Evolutionary conservation across 2,329 filamentous ascomycete genomes (phyloP).

Genomic region (Plenodomus biglobosus): DNA sequence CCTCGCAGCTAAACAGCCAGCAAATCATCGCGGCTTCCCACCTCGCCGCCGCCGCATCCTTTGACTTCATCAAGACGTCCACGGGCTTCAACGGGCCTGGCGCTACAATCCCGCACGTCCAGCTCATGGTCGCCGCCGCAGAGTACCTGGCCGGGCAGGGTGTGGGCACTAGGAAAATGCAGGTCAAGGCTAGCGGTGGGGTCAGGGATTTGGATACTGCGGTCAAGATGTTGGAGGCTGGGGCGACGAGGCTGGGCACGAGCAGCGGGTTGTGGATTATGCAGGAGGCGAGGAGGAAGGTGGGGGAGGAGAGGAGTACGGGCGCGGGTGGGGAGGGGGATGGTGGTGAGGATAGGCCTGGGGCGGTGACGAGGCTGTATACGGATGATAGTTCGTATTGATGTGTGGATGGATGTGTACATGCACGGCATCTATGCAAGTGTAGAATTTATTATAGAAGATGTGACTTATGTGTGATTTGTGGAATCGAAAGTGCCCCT

Average conservation of each 20-base stretch:
- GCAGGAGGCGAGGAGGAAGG: conserved; percentile 45
- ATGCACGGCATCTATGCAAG: too few relatives aligned
- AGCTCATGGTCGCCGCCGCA: conserved; percentile 56
- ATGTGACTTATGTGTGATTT: too few relatives aligned
- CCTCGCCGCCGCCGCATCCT: conserved; percentile 55
- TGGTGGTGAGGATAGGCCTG: conserved; percentile 22
- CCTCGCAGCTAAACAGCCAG: conserved; percentile 51
- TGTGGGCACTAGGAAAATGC: conserved; percentile 42
- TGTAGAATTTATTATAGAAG: too few relatives aligned
- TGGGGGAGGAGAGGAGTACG: conserved; percentile 29
- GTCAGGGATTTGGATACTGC: conserved; percentile 55
- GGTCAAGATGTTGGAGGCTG: conserved; percentile 57
- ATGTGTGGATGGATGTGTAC: neutral
- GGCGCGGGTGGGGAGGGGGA: conserved; percentile 17
- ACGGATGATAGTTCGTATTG: conserved; percentile 36
- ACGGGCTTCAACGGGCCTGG: conserved; percentile 61
- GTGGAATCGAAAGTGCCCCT: too few relatives aligned
- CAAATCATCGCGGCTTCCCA: conserved; percentile 58
- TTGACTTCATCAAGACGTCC: conserved; percentile 63
- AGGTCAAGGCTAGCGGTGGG: conserved; percentile 62
- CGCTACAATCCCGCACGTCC: conserved; percentile 55
- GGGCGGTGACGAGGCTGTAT: conserved; percentile 36
- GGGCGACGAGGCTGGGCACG: conserved; percentile 59
- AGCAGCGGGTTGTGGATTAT: conserved; percentile 60
- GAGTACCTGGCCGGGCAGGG: conserved; percentile 46